Evolutionary conservation across 2,329 filamentous ascomycete species (phyloP).

Genomic region (Cladorrhinum sp.): DNA sequence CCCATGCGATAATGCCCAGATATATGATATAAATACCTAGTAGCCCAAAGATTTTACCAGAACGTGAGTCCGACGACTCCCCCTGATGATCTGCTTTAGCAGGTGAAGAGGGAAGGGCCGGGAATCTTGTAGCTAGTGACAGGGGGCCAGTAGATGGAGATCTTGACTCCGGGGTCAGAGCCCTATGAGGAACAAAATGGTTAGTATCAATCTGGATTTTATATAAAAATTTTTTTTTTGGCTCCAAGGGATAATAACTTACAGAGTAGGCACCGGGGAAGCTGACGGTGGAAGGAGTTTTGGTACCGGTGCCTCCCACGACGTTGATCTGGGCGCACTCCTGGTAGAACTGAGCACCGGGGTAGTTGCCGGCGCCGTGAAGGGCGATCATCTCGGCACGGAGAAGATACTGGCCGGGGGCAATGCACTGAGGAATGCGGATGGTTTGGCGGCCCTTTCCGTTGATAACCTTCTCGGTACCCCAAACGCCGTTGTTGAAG

Average conservation of each 20-base stretch:
- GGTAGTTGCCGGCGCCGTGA: constrained; percentile 25
- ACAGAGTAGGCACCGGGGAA: constrained; percentile 28
- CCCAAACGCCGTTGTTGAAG: constrained; percentile 24
- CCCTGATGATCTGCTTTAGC: constrained; percentile 18
- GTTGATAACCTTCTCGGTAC: constrained; percentile 28
- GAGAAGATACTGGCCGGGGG: constrained; percentile 27
- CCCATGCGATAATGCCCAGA: not conserved
- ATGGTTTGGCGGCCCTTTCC: constrained; percentile 27
- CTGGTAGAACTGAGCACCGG: constrained; percentile 29
- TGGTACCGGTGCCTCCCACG: constrained; percentile 24
- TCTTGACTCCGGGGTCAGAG: constrained; percentile 26
- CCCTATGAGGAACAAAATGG: constrained; percentile 10
- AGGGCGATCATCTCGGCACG: constrained; percentile 28
- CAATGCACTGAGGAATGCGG: constrained; percentile 26
- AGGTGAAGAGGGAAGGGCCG: constrained; percentile 26
- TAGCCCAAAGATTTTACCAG: too few species aligned
- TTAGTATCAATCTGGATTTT: too few species aligned
- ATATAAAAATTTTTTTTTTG: not conserved
- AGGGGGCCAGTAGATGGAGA: constrained; percentile 28
- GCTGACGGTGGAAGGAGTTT: constrained; percentile 26
- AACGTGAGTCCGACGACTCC: too few species aligned
- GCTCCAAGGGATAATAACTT: not conserved
- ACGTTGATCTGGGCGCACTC: constrained; percentile 29
- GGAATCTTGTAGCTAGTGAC: constrained; percentile 27
- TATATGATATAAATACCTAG: not conserved